Conservation (phyloP, 164 flowering plant genomes). For the Platanus orientalis region DNA sequence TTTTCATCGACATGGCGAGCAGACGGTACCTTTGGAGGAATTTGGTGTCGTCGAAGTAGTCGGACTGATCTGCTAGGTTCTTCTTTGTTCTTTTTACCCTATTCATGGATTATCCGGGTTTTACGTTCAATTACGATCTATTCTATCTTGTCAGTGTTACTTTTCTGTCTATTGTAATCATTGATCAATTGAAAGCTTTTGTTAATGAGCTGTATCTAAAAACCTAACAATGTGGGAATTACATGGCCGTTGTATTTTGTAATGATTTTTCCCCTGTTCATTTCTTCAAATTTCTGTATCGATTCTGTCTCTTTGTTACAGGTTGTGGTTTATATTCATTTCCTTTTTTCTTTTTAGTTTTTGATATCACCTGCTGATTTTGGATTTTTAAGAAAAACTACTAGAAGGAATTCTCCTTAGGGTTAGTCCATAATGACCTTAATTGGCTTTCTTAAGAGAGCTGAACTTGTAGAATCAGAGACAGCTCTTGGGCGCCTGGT, state of each 20-base stretch:
- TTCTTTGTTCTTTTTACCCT: neutral
- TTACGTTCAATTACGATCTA: neutral
- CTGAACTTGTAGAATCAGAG: too few relatives aligned
- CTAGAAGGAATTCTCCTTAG: too few relatives aligned
- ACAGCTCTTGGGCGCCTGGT: too few relatives aligned
- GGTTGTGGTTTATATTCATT: too few relatives aligned
- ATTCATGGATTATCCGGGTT: too few relatives aligned
- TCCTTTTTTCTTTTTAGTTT: neutral
- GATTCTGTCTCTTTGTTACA: too few relatives aligned
- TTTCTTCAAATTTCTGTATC: neutral
- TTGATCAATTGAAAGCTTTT: neutral
- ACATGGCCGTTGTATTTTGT: neutral
- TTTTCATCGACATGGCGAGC: constrained; percentile 79
- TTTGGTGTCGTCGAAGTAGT: constrained; percentile 26
- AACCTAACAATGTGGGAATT: neutral
- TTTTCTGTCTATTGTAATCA: neutral
- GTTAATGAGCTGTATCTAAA: neutral
- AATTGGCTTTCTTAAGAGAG: too few relatives aligned
- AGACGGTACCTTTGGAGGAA: constrained; percentile 78
- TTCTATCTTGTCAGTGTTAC: neutral
- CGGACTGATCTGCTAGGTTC: neutral
- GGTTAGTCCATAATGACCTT: too few relatives aligned
- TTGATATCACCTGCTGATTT: too few relatives aligned
- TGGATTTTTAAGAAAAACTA: too few relatives aligned
- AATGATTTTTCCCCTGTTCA: neutral